Evolutionary conservation across 75 land plant genomes (phyloP).

Genomic region (Ceratopteris richardii): DNA sequence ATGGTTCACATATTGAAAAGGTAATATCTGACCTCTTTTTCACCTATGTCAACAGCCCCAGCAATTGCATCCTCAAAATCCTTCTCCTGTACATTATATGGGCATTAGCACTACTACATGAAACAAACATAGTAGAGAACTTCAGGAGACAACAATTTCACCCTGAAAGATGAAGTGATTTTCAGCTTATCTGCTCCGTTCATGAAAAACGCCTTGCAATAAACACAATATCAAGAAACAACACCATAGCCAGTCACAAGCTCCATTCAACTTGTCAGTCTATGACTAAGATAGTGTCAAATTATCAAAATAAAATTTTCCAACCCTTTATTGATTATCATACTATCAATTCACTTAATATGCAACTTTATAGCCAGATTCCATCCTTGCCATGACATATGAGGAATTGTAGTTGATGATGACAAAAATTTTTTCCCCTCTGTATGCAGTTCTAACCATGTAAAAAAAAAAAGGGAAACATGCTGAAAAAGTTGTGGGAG

Average conservation of each 20-base stretch:
- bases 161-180: background rate
- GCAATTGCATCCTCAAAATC: conserved; percentile 86
- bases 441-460: too few relatives aligned
- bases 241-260: background rate
- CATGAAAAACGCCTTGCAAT: background rate
- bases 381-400: too few relatives aligned
- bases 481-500: too few relatives aligned
- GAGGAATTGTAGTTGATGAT: too few relatives aligned
- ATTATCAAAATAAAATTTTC: too few relatives aligned
- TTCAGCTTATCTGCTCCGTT: background rate
- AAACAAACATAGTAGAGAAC: background rate
- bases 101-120: background rate
- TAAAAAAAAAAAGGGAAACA: too few relatives aligned
- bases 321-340: too few relatives aligned
- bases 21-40: conserved; percentile 48
- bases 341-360: too few relatives aligned
- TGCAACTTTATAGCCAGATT: too few relatives aligned
- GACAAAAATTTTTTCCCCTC: too few relatives aligned
- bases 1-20: background rate
- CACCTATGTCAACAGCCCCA: conserved; percentile 93
- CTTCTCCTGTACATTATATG: conserved; percentile 22
- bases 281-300: too few relatives aligned
- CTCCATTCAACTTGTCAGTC: too few relatives aligned
- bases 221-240: background rate
- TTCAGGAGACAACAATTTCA: background rate